Evolutionary conservation across 345 rosid species (phyloP).

Genomic region (Arabidopsis suecica): DNA sequence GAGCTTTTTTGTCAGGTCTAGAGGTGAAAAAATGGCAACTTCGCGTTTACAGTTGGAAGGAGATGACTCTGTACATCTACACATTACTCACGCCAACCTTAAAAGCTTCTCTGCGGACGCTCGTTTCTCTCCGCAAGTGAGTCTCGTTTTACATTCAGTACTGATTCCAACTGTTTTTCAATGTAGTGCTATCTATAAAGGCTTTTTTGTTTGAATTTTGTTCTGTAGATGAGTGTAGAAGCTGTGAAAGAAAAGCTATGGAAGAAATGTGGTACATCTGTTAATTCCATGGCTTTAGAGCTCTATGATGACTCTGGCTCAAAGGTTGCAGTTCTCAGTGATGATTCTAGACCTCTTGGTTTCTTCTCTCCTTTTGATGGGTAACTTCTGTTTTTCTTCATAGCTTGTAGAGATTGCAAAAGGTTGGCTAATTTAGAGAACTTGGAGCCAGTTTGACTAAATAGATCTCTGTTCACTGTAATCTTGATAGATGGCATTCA

Average conservation of each 20-base stretch:
- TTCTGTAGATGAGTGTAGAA: constrained; percentile 63
- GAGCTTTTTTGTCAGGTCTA: constrained; percentile 17
- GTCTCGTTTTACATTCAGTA: constrained; percentile 1
- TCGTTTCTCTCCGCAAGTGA: constrained; percentile 80
- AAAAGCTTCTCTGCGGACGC: constrained; percentile 70
- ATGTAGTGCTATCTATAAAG: neutral
- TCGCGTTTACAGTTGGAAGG: constrained; percentile 53
- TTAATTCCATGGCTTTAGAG: constrained; percentile 72
- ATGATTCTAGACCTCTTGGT: constrained; percentile 69
- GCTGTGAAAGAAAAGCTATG: constrained; percentile 90
- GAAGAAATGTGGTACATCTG: constrained; percentile 88
- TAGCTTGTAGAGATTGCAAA: constrained; percentile 7
- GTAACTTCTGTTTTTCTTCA: constrained; percentile 42
- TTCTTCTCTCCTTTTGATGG: constrained; percentile 84
- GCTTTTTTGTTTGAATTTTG: neutral
- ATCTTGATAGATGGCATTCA: constrained; percentile 3
- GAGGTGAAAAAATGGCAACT: constrained; percentile 45
- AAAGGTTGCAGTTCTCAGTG: constrained; percentile 61
- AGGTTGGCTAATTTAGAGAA: neutral
- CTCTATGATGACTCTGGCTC: constrained; percentile 77
- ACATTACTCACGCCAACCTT: constrained; percentile 77
- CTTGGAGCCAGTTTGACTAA: neutral
- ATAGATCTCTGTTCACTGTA: neutral
- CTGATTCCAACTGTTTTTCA: neutral
- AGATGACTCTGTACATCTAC: constrained; percentile 75